Evolutionary conservation across 768 basidiomycete species (phyloP).

Genomic region (Panellus pusillus): DNA sequence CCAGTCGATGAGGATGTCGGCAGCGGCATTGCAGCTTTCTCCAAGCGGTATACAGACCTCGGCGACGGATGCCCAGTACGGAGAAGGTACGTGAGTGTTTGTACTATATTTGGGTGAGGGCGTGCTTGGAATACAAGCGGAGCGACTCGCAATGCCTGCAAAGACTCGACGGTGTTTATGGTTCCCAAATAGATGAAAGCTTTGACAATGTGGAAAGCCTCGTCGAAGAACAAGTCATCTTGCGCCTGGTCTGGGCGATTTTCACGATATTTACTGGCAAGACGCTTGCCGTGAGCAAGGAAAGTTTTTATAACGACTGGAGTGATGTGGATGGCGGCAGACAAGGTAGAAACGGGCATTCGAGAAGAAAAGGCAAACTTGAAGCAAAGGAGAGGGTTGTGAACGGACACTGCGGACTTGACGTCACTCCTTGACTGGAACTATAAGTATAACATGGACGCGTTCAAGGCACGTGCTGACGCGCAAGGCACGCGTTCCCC

Average conservation of each 20-base stretch:
- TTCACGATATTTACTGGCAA: slow-evolving; percentile 36
- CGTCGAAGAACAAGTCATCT: slow-evolving; percentile 68
- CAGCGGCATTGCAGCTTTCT: slow-evolving; percentile 55
- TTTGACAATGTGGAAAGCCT: slow-evolving; percentile 75
- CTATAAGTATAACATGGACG: no score
- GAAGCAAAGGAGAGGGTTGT: no score
- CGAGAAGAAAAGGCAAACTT: not conserved
- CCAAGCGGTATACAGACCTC: slow-evolving; percentile 56
- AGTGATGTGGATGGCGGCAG: slow-evolving; percentile 55
- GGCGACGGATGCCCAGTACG: slow-evolving; percentile 62
- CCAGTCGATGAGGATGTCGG: slow-evolving; percentile 68
- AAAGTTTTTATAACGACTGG: slow-evolving; percentile 60
- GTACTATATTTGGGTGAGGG: slow-evolving; percentile 37
- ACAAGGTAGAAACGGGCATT: slow-evolving; percentile 55
- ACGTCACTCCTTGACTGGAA: no score
- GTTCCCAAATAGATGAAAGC: slow-evolving; percentile 68
- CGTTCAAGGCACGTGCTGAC: no score
- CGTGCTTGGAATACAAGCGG: not conserved
- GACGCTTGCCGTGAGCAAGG: slow-evolving; percentile 44
- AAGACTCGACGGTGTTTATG: slow-evolving; percentile 68
- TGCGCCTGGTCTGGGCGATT: slow-evolving; percentile 46
- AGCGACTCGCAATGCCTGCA: slow-evolving; percentile 57
- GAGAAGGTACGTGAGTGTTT: slow-evolving; percentile 69
- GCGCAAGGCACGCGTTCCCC: no score
- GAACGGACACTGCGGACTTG: no score